A percentile compares a stretch with the other conserved stretches of the same genome.
These are phyloP conservation scores for Xerocomellus chrysenteron DNA, from an alignment of 768 basidiomycete genomes.

Conservation along the genomic window DNA sequence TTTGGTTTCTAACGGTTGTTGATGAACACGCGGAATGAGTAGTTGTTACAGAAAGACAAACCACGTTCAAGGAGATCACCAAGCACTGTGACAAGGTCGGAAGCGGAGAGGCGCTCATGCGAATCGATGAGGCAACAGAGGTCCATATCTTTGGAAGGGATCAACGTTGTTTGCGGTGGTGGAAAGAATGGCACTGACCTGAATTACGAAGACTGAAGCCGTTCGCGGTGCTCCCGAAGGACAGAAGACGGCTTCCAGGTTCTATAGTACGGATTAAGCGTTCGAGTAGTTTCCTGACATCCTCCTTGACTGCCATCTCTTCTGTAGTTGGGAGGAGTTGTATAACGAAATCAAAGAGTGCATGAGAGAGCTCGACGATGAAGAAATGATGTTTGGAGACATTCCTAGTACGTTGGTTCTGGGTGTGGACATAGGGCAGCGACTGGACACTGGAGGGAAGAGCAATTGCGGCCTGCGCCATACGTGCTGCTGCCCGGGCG, in stretches of 20 bases:
- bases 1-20: slow-evolving; percentile 73
- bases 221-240: slow-evolving; percentile 96
- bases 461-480: slow-evolving; percentile 32
- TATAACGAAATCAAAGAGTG: slow-evolving; percentile 90
- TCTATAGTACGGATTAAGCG: slow-evolving; percentile 94
- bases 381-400: slow-evolving; percentile 58
- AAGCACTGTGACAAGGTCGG: slow-evolving; percentile 91
- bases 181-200: slow-evolving; percentile 46
- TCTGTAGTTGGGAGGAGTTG: slow-evolving; percentile 87
- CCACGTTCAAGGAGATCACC: slow-evolving; percentile 92
- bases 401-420: slow-evolving; percentile 36
- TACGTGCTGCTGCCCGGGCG: slow-evolving; percentile 5
- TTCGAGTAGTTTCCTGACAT: slow-evolving; percentile 92
- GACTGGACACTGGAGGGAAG: slow-evolving; percentile 21
- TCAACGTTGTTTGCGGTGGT: slow-evolving; percentile 8
- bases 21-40: slow-evolving; percentile 13
- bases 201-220: slow-evolving; percentile 97
- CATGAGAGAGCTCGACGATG: slow-evolving; percentile 80
- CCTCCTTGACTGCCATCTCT: slow-evolving; percentile 93
- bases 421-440: slow-evolving; percentile 31
- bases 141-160: slow-evolving; percentile 81
- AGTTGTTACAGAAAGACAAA: slow-evolving; percentile 39
- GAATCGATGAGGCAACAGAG: slow-evolving; percentile 95
- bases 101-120: slow-evolving; percentile 70
- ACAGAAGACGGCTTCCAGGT: slow-evolving; percentile 84